phyloP scores from a whole-genome alignment of 192 early-diverging fungal species.

The Neocallimastix lanati region DNA sequence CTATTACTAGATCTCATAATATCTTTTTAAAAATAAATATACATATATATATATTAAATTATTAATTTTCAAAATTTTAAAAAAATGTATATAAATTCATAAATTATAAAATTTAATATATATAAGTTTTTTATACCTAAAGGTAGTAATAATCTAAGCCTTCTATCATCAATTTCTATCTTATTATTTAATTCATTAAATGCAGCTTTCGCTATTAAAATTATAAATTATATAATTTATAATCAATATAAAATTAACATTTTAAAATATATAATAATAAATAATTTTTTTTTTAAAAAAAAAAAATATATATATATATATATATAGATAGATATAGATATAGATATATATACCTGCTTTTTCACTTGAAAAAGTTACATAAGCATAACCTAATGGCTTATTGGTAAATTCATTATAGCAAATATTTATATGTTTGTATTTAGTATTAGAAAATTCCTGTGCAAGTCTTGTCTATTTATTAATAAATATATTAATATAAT shows the following conservation, averaged over 20 bases:
- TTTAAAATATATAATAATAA: too few species aligned
- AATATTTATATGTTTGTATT: not conserved
- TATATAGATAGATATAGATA: too few species aligned
- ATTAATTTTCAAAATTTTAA: too few species aligned
- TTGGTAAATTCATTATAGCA: not conserved
- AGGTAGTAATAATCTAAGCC: not conserved
- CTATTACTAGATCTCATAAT: not conserved
- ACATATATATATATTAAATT: too few species aligned
- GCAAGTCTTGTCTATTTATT: not conserved
- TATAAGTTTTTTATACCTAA: too few species aligned
- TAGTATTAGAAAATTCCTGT: not conserved
- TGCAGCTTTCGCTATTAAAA: not conserved
- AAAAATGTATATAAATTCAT: too few species aligned
- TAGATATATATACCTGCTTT: not conserved
- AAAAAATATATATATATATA: too few species aligned
- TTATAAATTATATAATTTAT: too few species aligned
- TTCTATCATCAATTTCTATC: not conserved
- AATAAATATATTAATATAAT: too few species aligned
- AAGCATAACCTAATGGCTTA: not conserved
- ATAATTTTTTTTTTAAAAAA: too few species aligned
- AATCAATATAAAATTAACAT: too few species aligned
- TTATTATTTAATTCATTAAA: not conserved
- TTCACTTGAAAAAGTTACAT: not conserved
- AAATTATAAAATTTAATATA: too few species aligned
- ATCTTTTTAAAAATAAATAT: not conserved